Evolutionary conservation across 1,284 basidiomycete genomes (phyloP).

Genomic region (Caloboletus firmus): DNA sequence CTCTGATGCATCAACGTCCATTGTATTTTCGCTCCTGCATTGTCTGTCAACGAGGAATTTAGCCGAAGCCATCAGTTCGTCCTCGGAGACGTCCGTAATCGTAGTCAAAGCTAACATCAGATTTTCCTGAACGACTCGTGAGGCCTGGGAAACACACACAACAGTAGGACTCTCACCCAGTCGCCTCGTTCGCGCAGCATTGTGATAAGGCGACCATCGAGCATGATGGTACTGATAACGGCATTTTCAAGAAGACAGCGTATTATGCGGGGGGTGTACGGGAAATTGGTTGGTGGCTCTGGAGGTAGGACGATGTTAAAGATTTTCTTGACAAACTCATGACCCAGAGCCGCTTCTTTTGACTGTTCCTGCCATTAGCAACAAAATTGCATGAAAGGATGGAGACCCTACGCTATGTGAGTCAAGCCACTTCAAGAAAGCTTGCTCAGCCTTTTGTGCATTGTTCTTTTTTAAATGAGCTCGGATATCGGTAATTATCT

Average conservation of each 20-base stretch:
- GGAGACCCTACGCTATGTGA: constrained; percentile 31
- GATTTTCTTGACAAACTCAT: constrained; percentile 58
- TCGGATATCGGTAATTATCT: constrained; percentile 42
- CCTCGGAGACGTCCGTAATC: constrained; percentile 63
- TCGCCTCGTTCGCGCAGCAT: constrained; percentile 53
- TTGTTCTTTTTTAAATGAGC: constrained; percentile 33
- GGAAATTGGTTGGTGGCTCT: constrained; percentile 25
- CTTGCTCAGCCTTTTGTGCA: constrained; percentile 44
- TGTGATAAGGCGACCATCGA: constrained; percentile 55
- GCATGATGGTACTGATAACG: constrained; percentile 58
- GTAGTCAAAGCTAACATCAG: constrained; percentile 50
- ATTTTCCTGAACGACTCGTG: constrained; percentile 44
- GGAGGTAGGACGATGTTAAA: constrained; percentile 49
- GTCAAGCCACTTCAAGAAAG: constrained; percentile 54
- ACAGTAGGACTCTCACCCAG: constrained; percentile 52
- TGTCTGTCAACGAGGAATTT: constrained; percentile 41
- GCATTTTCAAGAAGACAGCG: constrained; percentile 52
- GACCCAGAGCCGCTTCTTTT: constrained; percentile 36
- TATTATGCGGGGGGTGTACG: constrained; percentile 50
- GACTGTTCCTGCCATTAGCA: constrained; percentile 17
- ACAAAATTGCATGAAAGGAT: neutral
- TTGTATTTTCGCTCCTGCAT: constrained; percentile 40
- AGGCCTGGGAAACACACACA: neutral
- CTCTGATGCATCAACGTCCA: constrained; percentile 55
- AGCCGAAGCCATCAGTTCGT: constrained; percentile 55